Evolutionary conservation across 257 asterid species (phyloP).

Genomic region (Capsicum pubescens): DNA sequence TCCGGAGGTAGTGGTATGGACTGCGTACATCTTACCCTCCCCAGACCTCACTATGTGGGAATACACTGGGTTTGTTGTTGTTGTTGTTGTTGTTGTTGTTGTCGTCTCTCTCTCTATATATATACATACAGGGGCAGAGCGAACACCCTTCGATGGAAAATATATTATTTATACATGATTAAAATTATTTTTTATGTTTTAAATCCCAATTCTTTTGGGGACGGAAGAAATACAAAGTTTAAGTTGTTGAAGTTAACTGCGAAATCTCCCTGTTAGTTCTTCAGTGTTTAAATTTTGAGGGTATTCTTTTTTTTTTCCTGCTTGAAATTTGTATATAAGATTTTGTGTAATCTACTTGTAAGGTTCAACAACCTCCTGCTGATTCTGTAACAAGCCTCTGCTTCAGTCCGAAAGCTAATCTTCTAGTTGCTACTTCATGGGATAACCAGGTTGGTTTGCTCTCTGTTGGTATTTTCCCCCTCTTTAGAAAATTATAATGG

Average conservation of each 20-base stretch:
- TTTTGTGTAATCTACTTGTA: slow-evolving; percentile 6
- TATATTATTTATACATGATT: no score
- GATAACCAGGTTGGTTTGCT: slow-evolving; percentile 77
- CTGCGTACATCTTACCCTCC: no score
- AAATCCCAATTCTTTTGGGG: background rate
- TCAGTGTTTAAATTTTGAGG: background rate
- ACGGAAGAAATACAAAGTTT: background rate
- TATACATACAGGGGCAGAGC: no score
- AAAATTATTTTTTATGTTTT: background rate
- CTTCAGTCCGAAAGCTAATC: slow-evolving; percentile 88
- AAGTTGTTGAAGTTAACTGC: background rate
- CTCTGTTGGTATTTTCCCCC: background rate
- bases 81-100: no score
- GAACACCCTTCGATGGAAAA: no score
- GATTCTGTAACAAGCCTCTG: slow-evolving; percentile 85
- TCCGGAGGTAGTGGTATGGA: no score
- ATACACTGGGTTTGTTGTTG: no score
- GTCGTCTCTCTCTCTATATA: no score
- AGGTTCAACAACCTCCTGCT: slow-evolving; percentile 82
- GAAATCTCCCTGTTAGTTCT: background rate
- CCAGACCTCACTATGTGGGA: no score
- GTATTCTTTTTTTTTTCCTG: background rate
- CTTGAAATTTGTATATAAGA: background rate
- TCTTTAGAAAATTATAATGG: background rate
- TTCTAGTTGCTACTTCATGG: slow-evolving; percentile 87